A percentile compares a stretch with the other conserved stretches of the same genome.
Evolutionary conservation across 352 stramenopile species (phyloP).

Genomic region (Phytopythium mirpurense): DNA sequence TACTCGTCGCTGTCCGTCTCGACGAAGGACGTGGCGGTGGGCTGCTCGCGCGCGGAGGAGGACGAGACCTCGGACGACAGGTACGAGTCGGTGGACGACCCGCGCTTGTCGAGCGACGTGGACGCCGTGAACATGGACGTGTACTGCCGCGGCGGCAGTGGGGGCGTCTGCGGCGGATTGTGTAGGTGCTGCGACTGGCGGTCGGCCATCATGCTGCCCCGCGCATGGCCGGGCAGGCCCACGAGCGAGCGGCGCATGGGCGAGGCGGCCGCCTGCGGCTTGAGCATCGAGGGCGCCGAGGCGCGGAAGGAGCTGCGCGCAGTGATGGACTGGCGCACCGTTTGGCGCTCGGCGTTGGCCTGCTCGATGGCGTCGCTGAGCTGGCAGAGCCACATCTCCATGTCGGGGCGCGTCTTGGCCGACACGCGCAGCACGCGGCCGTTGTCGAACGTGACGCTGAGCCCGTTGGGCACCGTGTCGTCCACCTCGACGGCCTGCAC

Average conservation of each 20-base stretch:
- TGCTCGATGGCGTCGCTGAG: slow-evolving; percentile 69
- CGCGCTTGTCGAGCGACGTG: slow-evolving; percentile 26
- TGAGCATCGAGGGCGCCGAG: slow-evolving; percentile 28
- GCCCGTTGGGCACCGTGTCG: slow-evolving; percentile 40
- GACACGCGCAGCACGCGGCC: slow-evolving; percentile 67
- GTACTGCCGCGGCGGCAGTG: slow-evolving; percentile 9
- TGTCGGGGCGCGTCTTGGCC: slow-evolving; percentile 49
- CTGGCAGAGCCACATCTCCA: slow-evolving; percentile 72
- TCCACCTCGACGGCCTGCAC: slow-evolving; percentile 74
- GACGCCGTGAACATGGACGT: slow-evolving; percentile 10
- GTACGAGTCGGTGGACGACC: slow-evolving; percentile 28
- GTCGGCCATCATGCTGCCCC: slow-evolving; percentile 8
- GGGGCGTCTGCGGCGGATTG: background rate
- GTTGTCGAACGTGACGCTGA: slow-evolving; percentile 78
- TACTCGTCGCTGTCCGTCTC: slow-evolving; percentile 51
- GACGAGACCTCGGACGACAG: slow-evolving; percentile 23
- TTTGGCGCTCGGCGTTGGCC: slow-evolving; percentile 47
- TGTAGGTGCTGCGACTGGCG: background rate
- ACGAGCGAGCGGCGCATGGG: slow-evolving; percentile 44
- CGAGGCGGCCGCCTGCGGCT: slow-evolving; percentile 16
- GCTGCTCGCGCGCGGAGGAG: slow-evolving; percentile 15
- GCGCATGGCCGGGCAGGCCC: slow-evolving; percentile 28
- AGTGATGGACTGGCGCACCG: slow-evolving; percentile 48
- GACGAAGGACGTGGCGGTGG: slow-evolving; percentile 23
- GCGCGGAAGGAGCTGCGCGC: slow-evolving; percentile 34